These are phyloP conservation scores for Tirmania nivea DNA, from an alignment of 495 filamentous ascomycete genomes.

Conservation along the genomic window DNA sequence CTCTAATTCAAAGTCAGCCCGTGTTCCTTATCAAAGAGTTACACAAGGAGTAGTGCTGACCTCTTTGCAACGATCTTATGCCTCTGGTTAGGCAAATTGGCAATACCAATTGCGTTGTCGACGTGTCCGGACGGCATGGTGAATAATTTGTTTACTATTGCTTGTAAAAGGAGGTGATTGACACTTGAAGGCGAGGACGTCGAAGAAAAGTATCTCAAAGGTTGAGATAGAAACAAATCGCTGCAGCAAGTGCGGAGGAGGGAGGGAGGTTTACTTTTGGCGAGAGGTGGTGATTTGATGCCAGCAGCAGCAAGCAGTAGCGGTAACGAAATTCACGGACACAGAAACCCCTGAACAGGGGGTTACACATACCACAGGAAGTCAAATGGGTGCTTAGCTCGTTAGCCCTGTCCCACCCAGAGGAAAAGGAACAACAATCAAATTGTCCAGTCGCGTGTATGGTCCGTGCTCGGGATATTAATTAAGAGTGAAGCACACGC, in stretches of 20 bases:
- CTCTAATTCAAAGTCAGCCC: constrained; percentile 19
- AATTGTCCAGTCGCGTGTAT: too few species aligned
- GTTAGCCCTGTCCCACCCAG: too few species aligned
- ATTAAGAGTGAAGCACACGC: too few species aligned
- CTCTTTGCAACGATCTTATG: constrained; percentile 99
- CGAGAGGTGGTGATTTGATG: neutral
- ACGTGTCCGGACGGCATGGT: constrained; percentile 15
- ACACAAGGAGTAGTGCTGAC: constrained; percentile 6
- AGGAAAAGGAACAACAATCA: too few species aligned
- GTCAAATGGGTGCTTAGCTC: too few species aligned
- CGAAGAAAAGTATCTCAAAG: neutral
- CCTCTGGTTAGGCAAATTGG: constrained; percentile 94
- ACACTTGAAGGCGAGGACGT: too few species aligned
- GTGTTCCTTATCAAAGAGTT: neutral
- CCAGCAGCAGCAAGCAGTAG: neutral
- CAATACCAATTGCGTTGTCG: constrained; percentile 72
- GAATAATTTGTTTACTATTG: neutral
- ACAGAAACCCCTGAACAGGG: neutral
- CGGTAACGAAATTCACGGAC: neutral
- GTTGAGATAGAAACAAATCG: neutral
- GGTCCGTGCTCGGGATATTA: too few species aligned
- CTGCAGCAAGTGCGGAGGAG: neutral
- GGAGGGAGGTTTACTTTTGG: neutral
- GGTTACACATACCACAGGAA: neutral
- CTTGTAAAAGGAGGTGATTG: too few species aligned